Base-by-base conservation (phyloP, 2,329 filamentous ascomycete genomes). In the Dothiorella sarmentorum region DNA sequence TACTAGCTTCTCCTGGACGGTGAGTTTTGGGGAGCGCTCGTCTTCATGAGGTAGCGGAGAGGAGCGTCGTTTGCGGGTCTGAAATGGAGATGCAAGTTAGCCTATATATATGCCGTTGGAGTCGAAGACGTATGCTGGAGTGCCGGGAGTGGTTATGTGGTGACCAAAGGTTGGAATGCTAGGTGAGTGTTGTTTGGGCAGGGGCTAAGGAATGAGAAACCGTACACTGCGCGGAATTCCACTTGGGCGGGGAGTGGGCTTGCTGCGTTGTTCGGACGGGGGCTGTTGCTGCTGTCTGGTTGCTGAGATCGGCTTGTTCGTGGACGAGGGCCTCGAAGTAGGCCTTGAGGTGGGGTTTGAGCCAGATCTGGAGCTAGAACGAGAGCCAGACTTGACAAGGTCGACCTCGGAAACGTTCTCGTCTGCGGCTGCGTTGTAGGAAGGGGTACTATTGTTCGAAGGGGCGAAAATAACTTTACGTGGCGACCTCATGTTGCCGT, bases 1-100 rank as follows among this genome's bases (percentile, higher is more conserved):
- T 52, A 69, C 73, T 55, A 80, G 71, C 64, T 80, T 80, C 59
- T 80, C 76, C 59, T 75, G 70, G 52, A 79, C 71, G 3, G 74
- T 78, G 58, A 78, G 63, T 65, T 71, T 77, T 37, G 67, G 71
- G 57, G 63, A 75, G 56, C 65, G 69, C 63, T 72, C 72, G 11
- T 73, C 73, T 31, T 67, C 67, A 53, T 75, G 73, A 15, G 68
- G 64, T 52, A 66, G 66, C 59, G 72, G 69, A 53, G 72, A 74
- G 4, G 72, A 74, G 18, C 66, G 67, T 20, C 72, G 69, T 61
- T 75, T 75, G 47, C 66, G 70, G 26, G 67, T 65, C 69, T 73
- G 69, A 15, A 11, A 33, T 10, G 26, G 17, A 33, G 15, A 43
- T 6, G n/a, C 27, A 37, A 33, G 45, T 58, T 24, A 58, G 45